These are phyloP conservation scores for Agaricus blazei DNA, from an alignment of 768 basidiomycete genomes.

Conservation along the genomic window DNA sequence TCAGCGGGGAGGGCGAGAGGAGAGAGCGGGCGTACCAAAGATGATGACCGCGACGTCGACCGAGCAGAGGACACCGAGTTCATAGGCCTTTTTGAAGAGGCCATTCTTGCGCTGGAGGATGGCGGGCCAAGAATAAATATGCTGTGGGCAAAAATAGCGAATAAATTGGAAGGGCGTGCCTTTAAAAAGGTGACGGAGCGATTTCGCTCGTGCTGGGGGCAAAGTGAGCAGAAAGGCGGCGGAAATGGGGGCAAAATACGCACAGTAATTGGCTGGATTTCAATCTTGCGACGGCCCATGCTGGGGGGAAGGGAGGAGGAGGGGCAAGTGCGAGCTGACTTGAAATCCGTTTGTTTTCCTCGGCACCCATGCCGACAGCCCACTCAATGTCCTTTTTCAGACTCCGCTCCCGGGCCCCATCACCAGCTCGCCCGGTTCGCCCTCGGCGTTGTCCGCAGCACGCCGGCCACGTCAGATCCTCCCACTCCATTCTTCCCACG, in stretches of 20 bases:
- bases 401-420: constrained; percentile 11
- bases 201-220: constrained; percentile 83
- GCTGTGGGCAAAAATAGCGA: constrained; percentile 59
- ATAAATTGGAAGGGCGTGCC: constrained; percentile 43
- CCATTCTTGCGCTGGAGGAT: constrained; percentile 74
- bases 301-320: constrained; percentile 21
- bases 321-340: constrained; percentile 10
- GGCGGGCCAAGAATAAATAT: constrained; percentile 35
- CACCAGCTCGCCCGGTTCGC: constrained; percentile 10
- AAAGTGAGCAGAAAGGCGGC: constrained; percentile 18
- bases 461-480: constrained; percentile 8
- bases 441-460: constrained; percentile 6
- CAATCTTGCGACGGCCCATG: constrained; percentile 75
- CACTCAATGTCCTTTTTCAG: constrained; percentile 10
- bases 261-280: constrained; percentile 75
- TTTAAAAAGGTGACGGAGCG: constrained; percentile 89
- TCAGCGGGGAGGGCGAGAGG: constrained; percentile 10
- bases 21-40: constrained; percentile 39
- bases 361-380: constrained; percentile 10
- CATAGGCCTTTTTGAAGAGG: constrained; percentile 88
- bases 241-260: constrained; percentile 24
- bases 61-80: constrained; percentile 85
- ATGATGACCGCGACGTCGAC: constrained; percentile 88
- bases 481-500: constrained; percentile 9
- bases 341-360: constrained; percentile 13